Percentiles rank a stretch among this genome's conserved stretches.
These are phyloP conservation scores for Plenodomus lindquistii DNA, from an alignment of 2,329 filamentous ascomycete genomes.

Conservation along the genomic window DNA sequence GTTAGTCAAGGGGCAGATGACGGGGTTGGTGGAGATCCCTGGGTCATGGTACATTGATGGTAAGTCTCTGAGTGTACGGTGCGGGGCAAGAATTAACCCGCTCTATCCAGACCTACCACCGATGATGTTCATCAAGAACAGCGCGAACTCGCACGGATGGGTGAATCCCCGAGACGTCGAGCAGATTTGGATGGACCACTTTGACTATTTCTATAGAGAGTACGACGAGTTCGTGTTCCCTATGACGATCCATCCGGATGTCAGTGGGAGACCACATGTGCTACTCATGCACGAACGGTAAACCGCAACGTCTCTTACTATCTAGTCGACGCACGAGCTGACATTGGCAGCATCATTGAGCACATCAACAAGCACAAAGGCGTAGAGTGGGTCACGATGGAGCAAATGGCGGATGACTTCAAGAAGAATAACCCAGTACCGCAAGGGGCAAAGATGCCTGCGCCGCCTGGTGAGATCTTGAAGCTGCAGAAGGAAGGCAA, in stretches of 20 bases:
- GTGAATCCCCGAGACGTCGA: slow-evolving; percentile 62
- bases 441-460: slow-evolving; percentile 64
- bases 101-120: slow-evolving; percentile 51
- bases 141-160: slow-evolving; percentile 67
- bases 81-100: too few species aligned
- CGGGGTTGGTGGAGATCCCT: slow-evolving; percentile 69
- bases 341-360: slow-evolving; percentile 60
- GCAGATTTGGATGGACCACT: slow-evolving; percentile 68
- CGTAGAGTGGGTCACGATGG: slow-evolving; percentile 71
- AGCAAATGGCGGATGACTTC: slow-evolving; percentile 73
- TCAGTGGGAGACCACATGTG: slow-evolving; percentile 67
- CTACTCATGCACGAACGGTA: slow-evolving; percentile 73
- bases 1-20: slow-evolving; percentile 60
- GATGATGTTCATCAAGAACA: slow-evolving; percentile 73
- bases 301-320: too few species aligned
- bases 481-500: slow-evolving; percentile 46
- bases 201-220: slow-evolving; percentile 75
- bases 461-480: slow-evolving; percentile 57
- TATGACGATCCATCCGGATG: slow-evolving; percentile 75
- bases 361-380: slow-evolving; percentile 67
- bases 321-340: too few species aligned
- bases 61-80: too few species aligned
- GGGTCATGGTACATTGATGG: slow-evolving; percentile 65
- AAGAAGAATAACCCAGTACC: slow-evolving; percentile 66
- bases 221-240: slow-evolving; percentile 79